phyloP scores from a whole-genome alignment of 441 rosid species.

The Raphanus hybrid region DNA sequence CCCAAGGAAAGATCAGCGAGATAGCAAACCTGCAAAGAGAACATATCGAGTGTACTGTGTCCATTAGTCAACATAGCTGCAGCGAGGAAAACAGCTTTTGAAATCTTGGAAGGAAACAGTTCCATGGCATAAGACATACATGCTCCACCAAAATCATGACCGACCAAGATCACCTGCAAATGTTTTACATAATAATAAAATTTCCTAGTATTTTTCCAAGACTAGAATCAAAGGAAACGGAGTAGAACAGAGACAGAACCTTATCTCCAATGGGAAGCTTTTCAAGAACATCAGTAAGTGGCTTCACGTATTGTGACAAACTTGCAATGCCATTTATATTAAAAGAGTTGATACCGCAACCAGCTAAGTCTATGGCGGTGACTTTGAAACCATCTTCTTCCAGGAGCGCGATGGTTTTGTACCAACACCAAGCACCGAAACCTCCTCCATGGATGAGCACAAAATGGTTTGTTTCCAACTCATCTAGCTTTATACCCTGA shows the following conservation, averaged over 20 bases:
- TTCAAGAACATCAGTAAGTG: conserved; percentile 75
- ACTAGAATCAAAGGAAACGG: not conserved
- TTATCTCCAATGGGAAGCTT: conserved; percentile 70
- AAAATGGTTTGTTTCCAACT: conserved; percentile 80
- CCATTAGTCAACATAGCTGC: conserved; percentile 82
- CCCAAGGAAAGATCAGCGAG: not conserved
- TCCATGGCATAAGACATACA: conserved; percentile 88
- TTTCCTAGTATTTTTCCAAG: conserved; percentile 3
- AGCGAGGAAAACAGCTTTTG: conserved; percentile 79
- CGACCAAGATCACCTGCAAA: conserved; percentile 84
- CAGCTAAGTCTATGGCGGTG: conserved; percentile 86
- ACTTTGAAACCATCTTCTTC: conserved; percentile 88
- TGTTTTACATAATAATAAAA: not conserved
- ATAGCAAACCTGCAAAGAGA: conserved; percentile 68
- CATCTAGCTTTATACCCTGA: conserved; percentile 71
- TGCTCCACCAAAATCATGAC: conserved; percentile 96
- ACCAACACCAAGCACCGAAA: conserved; percentile 99
- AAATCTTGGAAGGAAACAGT: conserved; percentile 69
- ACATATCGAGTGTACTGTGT: conserved; percentile 77
- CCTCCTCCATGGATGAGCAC: conserved; percentile 96
- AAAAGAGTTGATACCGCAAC: conserved; percentile 82
- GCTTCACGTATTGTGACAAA: conserved; percentile 86
- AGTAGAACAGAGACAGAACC: conserved; percentile 48
- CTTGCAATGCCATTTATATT: conserved; percentile 68
- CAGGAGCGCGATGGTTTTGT: conserved; percentile 87